Conservation (phyloP, 1,139 yeast genomes). For the Starmera stellimalicola region DNA sequence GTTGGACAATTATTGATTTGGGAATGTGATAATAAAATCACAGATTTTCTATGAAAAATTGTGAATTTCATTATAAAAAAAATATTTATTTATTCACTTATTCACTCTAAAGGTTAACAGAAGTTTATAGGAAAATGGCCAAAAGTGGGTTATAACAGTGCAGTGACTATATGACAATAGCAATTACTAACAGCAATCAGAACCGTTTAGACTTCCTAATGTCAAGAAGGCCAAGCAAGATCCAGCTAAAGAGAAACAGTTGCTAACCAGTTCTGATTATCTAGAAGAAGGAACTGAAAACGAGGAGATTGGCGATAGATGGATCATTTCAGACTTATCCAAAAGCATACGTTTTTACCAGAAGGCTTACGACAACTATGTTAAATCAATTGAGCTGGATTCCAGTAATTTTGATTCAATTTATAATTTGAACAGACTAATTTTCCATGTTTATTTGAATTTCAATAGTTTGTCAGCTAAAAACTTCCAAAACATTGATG, state of each 20-base stretch:
- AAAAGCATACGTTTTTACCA: constrained; percentile 45
- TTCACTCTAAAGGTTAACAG: too few species aligned
- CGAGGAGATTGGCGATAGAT: constrained; percentile 51
- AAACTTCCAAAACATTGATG: constrained; percentile 25
- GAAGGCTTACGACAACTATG: constrained; percentile 32
- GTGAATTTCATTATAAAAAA: too few species aligned
- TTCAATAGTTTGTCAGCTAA: constrained; percentile 26
- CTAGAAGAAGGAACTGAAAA: constrained; percentile 39
- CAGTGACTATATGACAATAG: too few species aligned
- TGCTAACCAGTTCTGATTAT: too few species aligned
- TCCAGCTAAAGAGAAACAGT: constrained; percentile 25
- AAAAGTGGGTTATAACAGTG: too few species aligned
- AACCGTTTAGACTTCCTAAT: background rate
- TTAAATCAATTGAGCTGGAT: constrained; percentile 20
- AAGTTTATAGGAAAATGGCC: too few species aligned
- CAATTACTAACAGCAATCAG: background rate
- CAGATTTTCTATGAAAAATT: background rate
- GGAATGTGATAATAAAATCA: background rate
- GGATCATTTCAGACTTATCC: constrained; percentile 44
- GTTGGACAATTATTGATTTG: background rate
- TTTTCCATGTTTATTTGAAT: constrained; percentile 36
- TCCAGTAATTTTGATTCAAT: constrained; percentile 19
- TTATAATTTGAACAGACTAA: constrained; percentile 37
- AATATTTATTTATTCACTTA: too few species aligned
- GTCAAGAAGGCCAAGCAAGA: background rate